Conservation (phyloP, 2,329 filamentous ascomycete species). For the Trichoderma endophyticum region DNA sequence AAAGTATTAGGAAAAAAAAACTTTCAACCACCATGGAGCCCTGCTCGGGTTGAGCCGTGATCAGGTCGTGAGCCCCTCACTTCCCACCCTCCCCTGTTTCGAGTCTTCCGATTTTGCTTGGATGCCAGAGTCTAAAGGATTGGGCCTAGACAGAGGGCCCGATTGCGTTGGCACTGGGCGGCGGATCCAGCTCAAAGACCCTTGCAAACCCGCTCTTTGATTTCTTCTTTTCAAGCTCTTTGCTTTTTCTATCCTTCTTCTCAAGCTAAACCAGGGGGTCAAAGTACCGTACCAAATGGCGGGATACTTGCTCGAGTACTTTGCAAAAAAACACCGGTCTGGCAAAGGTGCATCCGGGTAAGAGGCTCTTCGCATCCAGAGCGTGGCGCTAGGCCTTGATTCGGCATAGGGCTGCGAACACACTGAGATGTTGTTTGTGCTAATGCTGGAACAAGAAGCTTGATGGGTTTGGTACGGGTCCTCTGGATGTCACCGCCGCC, state of each 20-base stretch:
- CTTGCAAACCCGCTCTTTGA: conserved; percentile 1
- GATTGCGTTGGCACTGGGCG: not conserved
- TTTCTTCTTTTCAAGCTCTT: not conserved
- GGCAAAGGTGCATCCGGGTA: conserved; percentile 9
- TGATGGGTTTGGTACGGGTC: not conserved
- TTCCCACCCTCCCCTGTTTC: not conserved
- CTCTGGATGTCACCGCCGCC: not conserved
- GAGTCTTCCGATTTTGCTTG: not conserved
- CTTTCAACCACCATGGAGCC: not conserved
- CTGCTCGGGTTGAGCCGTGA: conserved; percentile 8
- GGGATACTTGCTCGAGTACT: not conserved
- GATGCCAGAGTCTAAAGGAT: not conserved
- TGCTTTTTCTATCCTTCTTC: not conserved
- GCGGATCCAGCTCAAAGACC: not conserved
- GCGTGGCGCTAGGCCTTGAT: conserved; percentile 7
- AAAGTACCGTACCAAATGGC: not conserved
- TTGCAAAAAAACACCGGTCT: not conserved
- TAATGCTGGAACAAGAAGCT: conserved; percentile 12
- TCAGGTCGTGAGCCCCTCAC: not conserved
- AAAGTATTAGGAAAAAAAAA: not conserved
- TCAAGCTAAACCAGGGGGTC: not conserved
- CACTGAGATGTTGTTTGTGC: not conserved
- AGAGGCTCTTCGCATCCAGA: conserved; percentile 8
- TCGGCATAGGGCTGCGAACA: not conserved
- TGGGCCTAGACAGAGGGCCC: not conserved